Evolutionary conservation across 2,329 filamentous ascomycete genomes (phyloP).

Genomic region (Cytospora leucostoma): DNA sequence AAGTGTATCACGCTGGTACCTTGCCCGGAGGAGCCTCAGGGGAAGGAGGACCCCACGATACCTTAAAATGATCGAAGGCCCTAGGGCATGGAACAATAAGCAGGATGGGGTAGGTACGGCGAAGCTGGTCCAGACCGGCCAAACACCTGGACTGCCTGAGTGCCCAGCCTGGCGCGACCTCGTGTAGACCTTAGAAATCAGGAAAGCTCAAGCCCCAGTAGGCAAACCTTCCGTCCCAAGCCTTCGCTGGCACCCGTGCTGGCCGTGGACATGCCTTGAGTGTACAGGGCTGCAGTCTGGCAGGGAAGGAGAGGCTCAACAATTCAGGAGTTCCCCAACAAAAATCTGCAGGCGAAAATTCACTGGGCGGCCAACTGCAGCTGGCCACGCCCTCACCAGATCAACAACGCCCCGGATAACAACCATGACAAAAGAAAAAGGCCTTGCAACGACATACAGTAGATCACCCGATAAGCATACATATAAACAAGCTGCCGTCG

Average conservation of each 20-base stretch:
- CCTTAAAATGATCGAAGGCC: too few species aligned
- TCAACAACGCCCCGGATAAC: neutral
- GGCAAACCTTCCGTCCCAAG: neutral
- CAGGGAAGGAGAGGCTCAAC: conserved; percentile 25
- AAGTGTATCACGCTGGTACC: too few species aligned
- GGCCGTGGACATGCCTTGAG: too few species aligned
- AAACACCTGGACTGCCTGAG: too few species aligned
- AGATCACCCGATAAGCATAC: neutral
- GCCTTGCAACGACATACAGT: neutral
- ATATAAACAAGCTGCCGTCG: neutral
- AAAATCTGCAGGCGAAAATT: conserved; percentile 7
- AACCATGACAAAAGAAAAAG: neutral
- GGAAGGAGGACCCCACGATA: too few species aligned
- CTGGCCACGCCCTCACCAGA: neutral
- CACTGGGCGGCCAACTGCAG: neutral
- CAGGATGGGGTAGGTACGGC: too few species aligned
- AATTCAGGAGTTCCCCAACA: conserved; percentile 26
- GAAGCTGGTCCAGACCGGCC: too few species aligned
- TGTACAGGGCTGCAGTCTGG: neutral
- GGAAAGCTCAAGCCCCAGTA: too few species aligned
- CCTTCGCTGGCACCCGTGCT: neutral
- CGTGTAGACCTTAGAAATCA: too few species aligned
- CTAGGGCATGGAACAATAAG: too few species aligned
- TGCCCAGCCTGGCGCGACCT: too few species aligned
- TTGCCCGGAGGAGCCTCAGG: too few species aligned